Base-by-base conservation (phyloP, 2,329 filamentous ascomycete genomes). In the Cordyceps tenuipes region DNA sequence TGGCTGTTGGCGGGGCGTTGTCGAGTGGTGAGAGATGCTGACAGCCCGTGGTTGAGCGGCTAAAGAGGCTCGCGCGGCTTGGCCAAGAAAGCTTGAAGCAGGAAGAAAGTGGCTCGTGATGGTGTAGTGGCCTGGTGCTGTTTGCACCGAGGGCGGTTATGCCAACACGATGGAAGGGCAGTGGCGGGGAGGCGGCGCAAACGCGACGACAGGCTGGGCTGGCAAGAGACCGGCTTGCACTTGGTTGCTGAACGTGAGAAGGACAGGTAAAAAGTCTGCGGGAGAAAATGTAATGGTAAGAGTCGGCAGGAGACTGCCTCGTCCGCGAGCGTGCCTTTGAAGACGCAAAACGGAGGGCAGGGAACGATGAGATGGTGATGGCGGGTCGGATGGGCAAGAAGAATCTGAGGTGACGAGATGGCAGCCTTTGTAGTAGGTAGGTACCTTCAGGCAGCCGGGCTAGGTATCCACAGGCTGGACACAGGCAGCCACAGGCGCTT, bases 101-200 rank as follows among this genome's bases (percentile, higher is more conserved):
- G 53, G 43, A 3, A n/a, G 39, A 31, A 17, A 21, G 13, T 23
- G 15, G 21, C 53, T 56, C 53, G 53, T n/a, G 41, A 56, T 47
- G 29, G 13, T 56, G 29, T 23, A 23, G n/a, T 12, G 17, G 17
- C 26, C 29, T 26, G 41, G 13, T 48, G 44, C 13, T 34, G 44
- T 15, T 41, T 39, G 31, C 31, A 13, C 10, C 13, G 31, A 23
- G 43, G n/a, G 53, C 43, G 46, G 54, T 49, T 17, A 19, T 49
- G 54, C 46, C 54, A 57, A 57, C 43, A 48, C 36, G 4, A 15
- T 23, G 31, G 6, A n/a, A 43, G 7, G 17, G n/a, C 21, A 21
- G 47, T 34, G 56, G 47, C 56, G 56, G 56, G 47, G 46, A 58
- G 46, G 56, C n/a, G 57, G 57, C 57, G 57, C 57, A 60, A 60